Base-by-base conservation (phyloP, 169 alveolate species). In the Plasmodium cynomolgi region DNA sequence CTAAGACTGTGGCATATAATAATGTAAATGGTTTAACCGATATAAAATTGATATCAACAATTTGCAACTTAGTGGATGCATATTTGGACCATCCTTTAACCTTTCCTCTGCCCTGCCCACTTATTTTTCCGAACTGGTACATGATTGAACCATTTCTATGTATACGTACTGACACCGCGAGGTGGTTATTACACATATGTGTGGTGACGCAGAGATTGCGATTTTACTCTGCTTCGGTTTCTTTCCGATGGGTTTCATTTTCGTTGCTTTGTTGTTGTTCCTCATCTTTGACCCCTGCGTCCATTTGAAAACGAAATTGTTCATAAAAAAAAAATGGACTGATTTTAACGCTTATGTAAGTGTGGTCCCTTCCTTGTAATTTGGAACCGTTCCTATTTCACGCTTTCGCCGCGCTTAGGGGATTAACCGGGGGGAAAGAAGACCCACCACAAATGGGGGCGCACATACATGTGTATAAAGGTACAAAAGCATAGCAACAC, bases 1-100 rank as follows among this genome's bases (percentile, higher is more conserved):
- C 33, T 17, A 80, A 83, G 44, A 54, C 91, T 83, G 37, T 20
- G 71, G 91, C 41, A 68, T 68, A 68, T 29, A 68, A 83, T 41
- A 83, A 58, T 83, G 71, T 56, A 9, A 83, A 58, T 29, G 80
- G 31, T n/a, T 56, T 82, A 83, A 83, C 34, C 37, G 15, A 83
- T 13, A 13, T 31, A 83, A 54, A 83, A 58, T 83, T 31, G 72
- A 17, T 23, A 54, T 8, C n/a, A 54, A 8, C 1, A 83, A 29
- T 29, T 34, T 26, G 26, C 26, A 17, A 54, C 56, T 33, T 54
- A 26, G 54, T 31, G 20, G 84, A 80, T 68, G 37, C 31, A 26
- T 26, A 9, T 68, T 68, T 68, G 17, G 37, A 68, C 37, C 37
- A 68, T 68, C 39, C 41, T 68, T 68, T 11, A 68, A 68, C 77